A percentile compares a stretch with the other conserved stretches of the same genome.
Conservation (phyloP, 2,329 filamentous ascomycete species). For the Sclerotinia nivalis region DNA sequence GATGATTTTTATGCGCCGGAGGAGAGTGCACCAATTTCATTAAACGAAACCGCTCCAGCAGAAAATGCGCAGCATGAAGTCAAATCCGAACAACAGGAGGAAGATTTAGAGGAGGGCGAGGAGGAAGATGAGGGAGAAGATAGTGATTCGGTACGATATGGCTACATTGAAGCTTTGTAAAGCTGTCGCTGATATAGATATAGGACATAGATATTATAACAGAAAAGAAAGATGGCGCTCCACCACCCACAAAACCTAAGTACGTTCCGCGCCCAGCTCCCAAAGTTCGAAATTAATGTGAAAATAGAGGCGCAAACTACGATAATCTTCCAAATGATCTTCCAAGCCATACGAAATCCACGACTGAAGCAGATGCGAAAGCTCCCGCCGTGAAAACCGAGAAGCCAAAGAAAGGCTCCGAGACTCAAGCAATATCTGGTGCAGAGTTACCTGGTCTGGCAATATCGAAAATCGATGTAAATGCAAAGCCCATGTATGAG, state of each 20-base stretch:
- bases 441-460: constrained; percentile 62
- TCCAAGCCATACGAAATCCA: constrained; percentile 44
- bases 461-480: constrained; percentile 82
- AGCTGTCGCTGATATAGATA: constrained; percentile 25
- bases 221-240: constrained; percentile 64
- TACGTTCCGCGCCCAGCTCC: constrained; percentile 43
- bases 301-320: constrained; percentile 44
- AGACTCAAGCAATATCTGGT: constrained; percentile 45
- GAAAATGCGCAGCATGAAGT: constrained; percentile 36
- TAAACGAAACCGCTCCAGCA: constrained; percentile 31
- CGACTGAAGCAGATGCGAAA: constrained; percentile 53
- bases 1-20: constrained; percentile 67
- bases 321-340: constrained; percentile 2
- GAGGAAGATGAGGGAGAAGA: constrained; percentile 62
- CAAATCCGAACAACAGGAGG: constrained; percentile 45
- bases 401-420: constrained; percentile 42
- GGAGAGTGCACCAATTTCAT: constrained; percentile 46
- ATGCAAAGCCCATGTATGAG: constrained; percentile 78
- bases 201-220: constrained; percentile 70
- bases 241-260: constrained; percentile 48
- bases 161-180: neutral
- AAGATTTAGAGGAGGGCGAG: constrained; percentile 64
- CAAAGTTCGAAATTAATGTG: constrained; percentile 25
- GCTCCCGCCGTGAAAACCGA: constrained; percentile 50
- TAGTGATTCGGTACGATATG: constrained; percentile 54